Evolutionary conservation across 163 green algal genomes (phyloP), one percentile per base, ranked within the genome.

Genomic region (Prototheca wickerhamii): DNA sequence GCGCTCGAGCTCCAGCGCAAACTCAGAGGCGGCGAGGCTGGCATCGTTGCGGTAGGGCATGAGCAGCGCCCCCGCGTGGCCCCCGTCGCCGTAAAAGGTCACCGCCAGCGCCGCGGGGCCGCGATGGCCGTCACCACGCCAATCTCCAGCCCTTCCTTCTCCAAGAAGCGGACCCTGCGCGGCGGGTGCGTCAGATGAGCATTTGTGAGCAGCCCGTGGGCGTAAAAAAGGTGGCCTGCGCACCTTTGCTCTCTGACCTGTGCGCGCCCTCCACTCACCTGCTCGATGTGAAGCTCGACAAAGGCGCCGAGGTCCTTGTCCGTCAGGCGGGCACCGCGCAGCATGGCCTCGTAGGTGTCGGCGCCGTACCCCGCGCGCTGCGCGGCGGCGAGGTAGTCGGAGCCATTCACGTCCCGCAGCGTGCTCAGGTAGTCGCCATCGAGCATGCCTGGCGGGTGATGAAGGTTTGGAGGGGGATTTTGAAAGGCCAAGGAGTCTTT

Each of bases 221-320:
- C n/a, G n/a, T n/a, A n/a, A n/a, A n/a, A n/a, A n/a, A n/a, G n/a
- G n/a, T n/a, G n/a, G n/a, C n/a, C n/a, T n/a, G n/a, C n/a, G n/a
- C n/a, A n/a, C n/a, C n/a, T n/a, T n/a, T n/a, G n/a, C n/a, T n/a
- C n/a, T n/a, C n/a, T n/a, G n/a, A n/a, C n/a, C n/a, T n/a, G n/a
- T n/a, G n/a, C n/a, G n/a, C n/a, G n/a, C n/a, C n/a, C n/a, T n/a
- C n/a, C n/a, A n/a, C n/a, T 53, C 30, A n/a, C 42, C 77, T 96
- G 91, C 80, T 98, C 92, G 29, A 98, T 98, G 82, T 98, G 92
- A 55, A 98, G 87, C 82, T 98, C 92, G 61, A 98, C 83, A 82
- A 97, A 98, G 42, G 85, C 67, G 37, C 63, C 30, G 8, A 92
- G 61, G 31, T 63, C 65, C 0, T 69, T 75, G 6, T 34, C 33